Evolutionary conservation across 164 flowering plant genomes (phyloP).

Genomic region (Vitis riparia): DNA sequence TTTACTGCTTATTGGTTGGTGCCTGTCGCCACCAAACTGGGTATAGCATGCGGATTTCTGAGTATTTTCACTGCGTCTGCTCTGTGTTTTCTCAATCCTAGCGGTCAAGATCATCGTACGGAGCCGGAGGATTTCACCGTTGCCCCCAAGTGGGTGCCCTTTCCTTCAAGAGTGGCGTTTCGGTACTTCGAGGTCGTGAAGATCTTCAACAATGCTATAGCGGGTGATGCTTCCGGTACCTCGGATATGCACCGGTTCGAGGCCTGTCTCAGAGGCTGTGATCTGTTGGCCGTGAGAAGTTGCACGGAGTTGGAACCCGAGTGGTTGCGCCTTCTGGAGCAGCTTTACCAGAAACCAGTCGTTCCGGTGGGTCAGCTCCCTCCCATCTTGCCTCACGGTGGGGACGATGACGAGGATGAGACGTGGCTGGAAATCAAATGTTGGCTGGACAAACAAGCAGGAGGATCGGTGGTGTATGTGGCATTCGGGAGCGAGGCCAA

Average conservation of each 20-base stretch:
- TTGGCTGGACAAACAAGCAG: conserved; percentile 26
- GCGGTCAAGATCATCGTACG: conserved; percentile 10
- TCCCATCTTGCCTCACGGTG: neutral
- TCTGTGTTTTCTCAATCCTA: conserved; percentile 14
- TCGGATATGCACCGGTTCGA: conserved; percentile 26
- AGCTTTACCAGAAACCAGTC: conserved; percentile 18
- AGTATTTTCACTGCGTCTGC: conserved; percentile 14
- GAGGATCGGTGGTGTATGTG: conserved; percentile 23
- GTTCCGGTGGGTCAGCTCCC: conserved; percentile 26
- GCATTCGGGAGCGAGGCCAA: conserved; percentile 30
- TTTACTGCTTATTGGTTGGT: conserved; percentile 29
- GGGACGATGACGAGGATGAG: neutral
- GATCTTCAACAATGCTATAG: neutral
- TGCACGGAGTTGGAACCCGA: conserved; percentile 20
- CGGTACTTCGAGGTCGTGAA: conserved; percentile 16
- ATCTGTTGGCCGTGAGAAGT: conserved; percentile 9
- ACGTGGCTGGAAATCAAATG: conserved; percentile 10
- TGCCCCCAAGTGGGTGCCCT: conserved; percentile 41
- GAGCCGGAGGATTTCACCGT: conserved; percentile 23
- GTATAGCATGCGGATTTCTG: conserved; percentile 22
- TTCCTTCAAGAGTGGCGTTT: conserved; percentile 23
- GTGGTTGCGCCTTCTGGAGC: conserved; percentile 7
- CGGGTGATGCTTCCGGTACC: conserved; percentile 2
- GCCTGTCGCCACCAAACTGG: conserved; percentile 12
- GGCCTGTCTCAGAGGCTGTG: neutral